Evolutionary conservation across 495 filamentous ascomycete genomes (phyloP), one percentile per base, ranked within the genome.

Genomic region (Echria macrotheca): DNA sequence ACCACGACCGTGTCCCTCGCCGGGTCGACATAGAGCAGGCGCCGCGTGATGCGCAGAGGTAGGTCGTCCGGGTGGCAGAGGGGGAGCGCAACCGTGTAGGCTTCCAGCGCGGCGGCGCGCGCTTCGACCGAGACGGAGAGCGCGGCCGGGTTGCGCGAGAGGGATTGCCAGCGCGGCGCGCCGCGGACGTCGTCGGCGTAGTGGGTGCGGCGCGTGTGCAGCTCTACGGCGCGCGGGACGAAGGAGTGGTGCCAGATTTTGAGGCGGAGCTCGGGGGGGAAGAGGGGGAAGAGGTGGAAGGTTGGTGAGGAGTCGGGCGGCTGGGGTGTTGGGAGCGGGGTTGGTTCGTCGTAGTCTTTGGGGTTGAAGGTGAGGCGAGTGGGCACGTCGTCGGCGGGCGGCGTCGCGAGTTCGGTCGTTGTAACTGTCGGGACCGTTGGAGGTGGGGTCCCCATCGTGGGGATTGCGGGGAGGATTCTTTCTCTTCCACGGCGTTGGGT

Each of bases 221-320:
- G 49, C 38, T 62, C 67, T n/a, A 70, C 45, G 10, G 58, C 55
- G 24, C 67, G 63, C 1, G 64, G 61, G 6, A 49, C 19, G 24
- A 68, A 63, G 8, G 67, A 61, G 17, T 51, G 26, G 39, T 48
- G 35, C 57, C 66, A 70, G 22, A 70, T 65, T 4, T 61, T 46
- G 55, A 70, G 56, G 25, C 68, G 63, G 35, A 70, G 43, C 29
- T 70, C 68, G 25, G 61, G 36, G 9, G 68, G 68, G 8, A 70
- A 57, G n/a, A 51, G 37, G 9, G 63, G 56, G 39, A 70, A 70
- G 23, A 37, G 28, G 5, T 44, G 52, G 33, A 70, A 68, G 7
- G 60, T 46, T 8, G 38, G 2, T 11, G 32, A 2, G 24, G 10
- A 6, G 17, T 32, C 32, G 39, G 25, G 28, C 21, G 2, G 28